Conservation (phyloP, 306 rosid species). For the Leucaena leucocephala region DNA sequence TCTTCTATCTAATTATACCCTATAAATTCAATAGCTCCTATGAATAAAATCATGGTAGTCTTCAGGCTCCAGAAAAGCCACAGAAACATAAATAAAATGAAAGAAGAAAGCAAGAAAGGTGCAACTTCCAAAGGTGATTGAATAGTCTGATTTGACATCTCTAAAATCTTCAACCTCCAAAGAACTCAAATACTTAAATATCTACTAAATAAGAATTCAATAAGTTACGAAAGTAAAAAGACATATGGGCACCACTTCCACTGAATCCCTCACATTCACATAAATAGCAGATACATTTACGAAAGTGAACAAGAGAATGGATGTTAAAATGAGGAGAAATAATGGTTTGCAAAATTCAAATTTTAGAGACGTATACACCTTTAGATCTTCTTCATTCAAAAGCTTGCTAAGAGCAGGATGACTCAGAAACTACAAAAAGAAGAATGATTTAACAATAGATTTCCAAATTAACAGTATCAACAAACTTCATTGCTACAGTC, state of each 20-base stretch:
- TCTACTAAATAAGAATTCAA: slow-evolving; percentile 46
- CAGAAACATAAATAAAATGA: neutral
- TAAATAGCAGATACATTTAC: neutral
- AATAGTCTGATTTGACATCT: slow-evolving; percentile 88
- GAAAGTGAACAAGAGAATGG: neutral
- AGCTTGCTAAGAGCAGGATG: slow-evolving; percentile 73
- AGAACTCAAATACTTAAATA: slow-evolving; percentile 80
- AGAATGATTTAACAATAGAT: neutral
- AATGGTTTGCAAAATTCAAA: neutral
- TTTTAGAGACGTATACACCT: slow-evolving; percentile 47
- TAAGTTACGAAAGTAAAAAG: neutral
- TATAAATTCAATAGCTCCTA: too few relatives aligned
- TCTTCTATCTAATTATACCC: too few relatives aligned
- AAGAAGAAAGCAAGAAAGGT: neutral
- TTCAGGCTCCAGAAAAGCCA: too few relatives aligned
- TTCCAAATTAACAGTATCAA: neutral
- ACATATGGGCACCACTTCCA: too few relatives aligned
- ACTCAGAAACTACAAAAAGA: slow-evolving; percentile 60
- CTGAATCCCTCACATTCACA: neutral
- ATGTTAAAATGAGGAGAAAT: neutral
- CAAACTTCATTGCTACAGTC: neutral
- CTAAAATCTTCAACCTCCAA: slow-evolving; percentile 87
- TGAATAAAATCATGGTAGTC: too few relatives aligned
- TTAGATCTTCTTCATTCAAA: slow-evolving; percentile 81
- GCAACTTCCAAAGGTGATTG: slow-evolving; percentile 77